Percentiles rank a stretch among this genome's conserved stretches.
phyloP scores from a whole-genome alignment of 768 basidiomycete species.

The Lenzites betulinus region DNA sequence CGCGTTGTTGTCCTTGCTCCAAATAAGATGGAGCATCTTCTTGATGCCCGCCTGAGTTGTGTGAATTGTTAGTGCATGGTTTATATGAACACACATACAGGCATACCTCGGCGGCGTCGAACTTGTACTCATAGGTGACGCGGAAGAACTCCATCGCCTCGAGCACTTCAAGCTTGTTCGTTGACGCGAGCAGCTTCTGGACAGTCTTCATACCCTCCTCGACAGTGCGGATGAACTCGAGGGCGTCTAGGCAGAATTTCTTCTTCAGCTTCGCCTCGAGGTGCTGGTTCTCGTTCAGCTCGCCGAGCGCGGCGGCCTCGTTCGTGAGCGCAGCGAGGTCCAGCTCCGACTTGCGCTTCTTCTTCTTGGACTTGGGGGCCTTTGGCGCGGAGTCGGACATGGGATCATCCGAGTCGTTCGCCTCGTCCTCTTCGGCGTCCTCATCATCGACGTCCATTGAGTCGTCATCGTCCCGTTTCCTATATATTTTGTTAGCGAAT shows the following conservation, averaged over 20 bases:
- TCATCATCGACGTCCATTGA: slow-evolving; percentile 63
- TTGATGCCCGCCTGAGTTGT: slow-evolving; percentile 74
- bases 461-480: slow-evolving; percentile 35
- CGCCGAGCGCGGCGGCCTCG: slow-evolving; percentile 71
- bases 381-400: slow-evolving; percentile 36
- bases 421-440: slow-evolving; percentile 36
- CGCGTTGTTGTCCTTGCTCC: slow-evolving; percentile 89
- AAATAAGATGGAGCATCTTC: slow-evolving; percentile 96
- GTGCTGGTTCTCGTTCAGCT: slow-evolving; percentile 65
- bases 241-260: slow-evolving; percentile 84
- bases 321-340: slow-evolving; percentile 69
- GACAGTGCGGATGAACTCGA: slow-evolving; percentile 76
- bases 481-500: not conserved
- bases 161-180: slow-evolving; percentile 78
- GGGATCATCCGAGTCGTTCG: slow-evolving; percentile 41
- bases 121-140: slow-evolving; percentile 76
- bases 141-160: slow-evolving; percentile 92
- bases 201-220: slow-evolving; percentile 72
- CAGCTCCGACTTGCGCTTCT: slow-evolving; percentile 67
- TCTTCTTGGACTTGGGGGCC: slow-evolving; percentile 27
- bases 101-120: slow-evolving; percentile 73
- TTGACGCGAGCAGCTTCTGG: slow-evolving; percentile 81
- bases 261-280: slow-evolving; percentile 71
- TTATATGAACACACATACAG: too few relatives aligned
- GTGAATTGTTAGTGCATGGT: too few relatives aligned